Conservation (phyloP, 2,329 filamentous ascomycete species). For the Cordyceps militaris region DNA sequence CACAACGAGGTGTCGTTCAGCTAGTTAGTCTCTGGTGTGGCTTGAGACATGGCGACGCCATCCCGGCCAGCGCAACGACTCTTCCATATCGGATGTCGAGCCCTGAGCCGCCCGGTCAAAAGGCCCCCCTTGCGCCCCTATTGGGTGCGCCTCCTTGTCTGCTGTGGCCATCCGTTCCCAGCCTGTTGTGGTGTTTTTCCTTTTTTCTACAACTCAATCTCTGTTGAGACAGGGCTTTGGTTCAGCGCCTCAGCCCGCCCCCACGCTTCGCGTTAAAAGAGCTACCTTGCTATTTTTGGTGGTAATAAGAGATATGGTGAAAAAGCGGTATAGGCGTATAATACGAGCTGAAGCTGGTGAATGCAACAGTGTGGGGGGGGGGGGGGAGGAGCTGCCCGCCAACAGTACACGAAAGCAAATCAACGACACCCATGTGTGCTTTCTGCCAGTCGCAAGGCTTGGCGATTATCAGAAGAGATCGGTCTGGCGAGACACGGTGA, state of each 20-base stretch:
- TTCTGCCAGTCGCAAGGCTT: neutral
- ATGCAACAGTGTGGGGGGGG: neutral
- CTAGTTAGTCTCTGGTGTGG: neutral
- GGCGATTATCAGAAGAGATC: neutral
- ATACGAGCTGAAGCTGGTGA: neutral
- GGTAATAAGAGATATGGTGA: neutral
- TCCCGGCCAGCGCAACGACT: neutral
- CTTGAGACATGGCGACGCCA: slow-evolving; percentile 2
- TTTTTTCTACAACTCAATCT: neutral
- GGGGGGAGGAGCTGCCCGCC: too few relatives aligned
- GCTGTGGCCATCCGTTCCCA: neutral
- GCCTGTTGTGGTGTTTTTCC: neutral
- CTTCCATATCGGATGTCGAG: slow-evolving; percentile 1
- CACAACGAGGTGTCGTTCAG: neutral
- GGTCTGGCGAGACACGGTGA: neutral
- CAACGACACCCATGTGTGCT: neutral
- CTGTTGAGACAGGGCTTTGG: neutral
- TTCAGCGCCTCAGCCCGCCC: neutral
- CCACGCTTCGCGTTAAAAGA: neutral
- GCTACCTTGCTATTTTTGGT: neutral
- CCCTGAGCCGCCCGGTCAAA: neutral
- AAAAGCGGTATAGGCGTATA: neutral
- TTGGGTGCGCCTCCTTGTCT: neutral
- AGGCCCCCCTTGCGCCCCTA: neutral
- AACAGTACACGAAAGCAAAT: neutral